Percentiles rank a stretch among this genome's conserved stretches.
Conservation (phyloP, 768 basidiomycete species). For the Tulasnella sp. region DNA sequence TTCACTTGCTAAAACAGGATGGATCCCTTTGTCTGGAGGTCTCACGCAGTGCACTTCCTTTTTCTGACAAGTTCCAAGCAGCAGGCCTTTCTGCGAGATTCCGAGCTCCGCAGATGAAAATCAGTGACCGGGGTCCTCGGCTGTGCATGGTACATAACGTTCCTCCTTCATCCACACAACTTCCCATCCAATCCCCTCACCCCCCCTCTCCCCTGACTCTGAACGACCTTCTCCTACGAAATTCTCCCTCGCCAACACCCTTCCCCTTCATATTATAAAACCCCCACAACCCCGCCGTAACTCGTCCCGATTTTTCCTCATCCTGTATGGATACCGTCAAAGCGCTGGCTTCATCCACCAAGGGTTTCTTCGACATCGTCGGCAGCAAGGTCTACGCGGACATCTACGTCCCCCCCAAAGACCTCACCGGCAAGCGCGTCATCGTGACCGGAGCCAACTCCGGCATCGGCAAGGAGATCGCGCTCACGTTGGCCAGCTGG, state of each 20-base stretch:
- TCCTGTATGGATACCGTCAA: background rate
- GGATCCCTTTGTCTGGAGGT: background rate
- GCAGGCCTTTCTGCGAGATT: background rate
- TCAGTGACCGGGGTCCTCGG: background rate
- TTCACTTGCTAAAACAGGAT: background rate
- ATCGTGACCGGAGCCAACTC: background rate
- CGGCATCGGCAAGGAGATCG: conserved; percentile 12
- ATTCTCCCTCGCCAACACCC: background rate
- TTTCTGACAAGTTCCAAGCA: background rate
- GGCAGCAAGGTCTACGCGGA: background rate
- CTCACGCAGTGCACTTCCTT: background rate
- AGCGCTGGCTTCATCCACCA: conserved; percentile 2
- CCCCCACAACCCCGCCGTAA: background rate
- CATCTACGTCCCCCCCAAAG: conserved; percentile 2
- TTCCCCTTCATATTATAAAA: background rate
- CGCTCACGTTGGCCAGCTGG: conserved; percentile 4
- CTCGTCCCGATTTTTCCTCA: background rate
- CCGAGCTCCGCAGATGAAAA: background rate
- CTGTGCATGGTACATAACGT: background rate
- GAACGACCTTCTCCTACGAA: too few relatives aligned
- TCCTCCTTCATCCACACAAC: background rate
- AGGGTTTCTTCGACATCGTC: conserved; percentile 12
- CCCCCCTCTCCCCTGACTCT: background rate
- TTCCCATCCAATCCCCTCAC: background rate
- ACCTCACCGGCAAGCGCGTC: conserved; percentile 11